These are phyloP conservation scores for Diutina catenulata DNA, from an alignment of 1,139 yeast genomes.

Conservation along the genomic window DNA sequence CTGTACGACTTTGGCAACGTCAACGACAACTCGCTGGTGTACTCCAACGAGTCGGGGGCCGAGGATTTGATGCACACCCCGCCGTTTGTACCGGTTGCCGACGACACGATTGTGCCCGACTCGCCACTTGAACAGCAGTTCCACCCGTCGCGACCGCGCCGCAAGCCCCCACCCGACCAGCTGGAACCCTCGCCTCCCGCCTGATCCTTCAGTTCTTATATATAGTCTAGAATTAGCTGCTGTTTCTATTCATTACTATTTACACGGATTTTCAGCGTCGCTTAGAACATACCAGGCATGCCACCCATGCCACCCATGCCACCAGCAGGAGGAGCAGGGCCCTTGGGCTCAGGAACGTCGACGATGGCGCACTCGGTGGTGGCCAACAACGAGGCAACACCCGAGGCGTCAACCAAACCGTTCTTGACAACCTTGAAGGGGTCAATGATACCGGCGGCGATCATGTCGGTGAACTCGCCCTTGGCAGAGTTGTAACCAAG, in stretches of 20 bases:
- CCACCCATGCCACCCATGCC: conserved; percentile 30
- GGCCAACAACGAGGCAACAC: conserved; percentile 96
- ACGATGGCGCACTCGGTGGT: conserved; percentile 99
- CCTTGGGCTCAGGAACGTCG: conserved; percentile 88
- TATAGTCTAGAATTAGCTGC: too few relatives aligned
- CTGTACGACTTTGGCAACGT: conserved; percentile 3
- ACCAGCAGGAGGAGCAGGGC: conserved; percentile 49
- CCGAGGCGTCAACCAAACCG: conserved; percentile 94
- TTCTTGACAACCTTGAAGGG: conserved; percentile 98
- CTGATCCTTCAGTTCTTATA: too few relatives aligned
- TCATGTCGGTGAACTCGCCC: conserved; percentile 93
- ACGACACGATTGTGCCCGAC: too few relatives aligned
- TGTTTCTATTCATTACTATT: conserved; percentile 6
- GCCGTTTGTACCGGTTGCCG: too few relatives aligned
- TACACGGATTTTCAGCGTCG: conserved; percentile 5
- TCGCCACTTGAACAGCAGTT: too few relatives aligned
- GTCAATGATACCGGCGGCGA: conserved; percentile 95
- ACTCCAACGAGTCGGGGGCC: neutral
- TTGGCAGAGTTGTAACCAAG: conserved; percentile 90
- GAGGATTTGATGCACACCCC: too few relatives aligned
- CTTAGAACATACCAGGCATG: conserved; percentile 22
- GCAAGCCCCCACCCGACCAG: too few relatives aligned
- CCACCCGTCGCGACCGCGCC: too few relatives aligned
- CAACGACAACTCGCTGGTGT: neutral
- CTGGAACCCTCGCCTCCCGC: too few relatives aligned